A percentile compares a stretch with the other conserved stretches of the same genome.
These are phyloP conservation scores for Pseudocercospora vitis DNA, from an alignment of 2,329 filamentous ascomycete genomes.

Conservation along the genomic window DNA sequence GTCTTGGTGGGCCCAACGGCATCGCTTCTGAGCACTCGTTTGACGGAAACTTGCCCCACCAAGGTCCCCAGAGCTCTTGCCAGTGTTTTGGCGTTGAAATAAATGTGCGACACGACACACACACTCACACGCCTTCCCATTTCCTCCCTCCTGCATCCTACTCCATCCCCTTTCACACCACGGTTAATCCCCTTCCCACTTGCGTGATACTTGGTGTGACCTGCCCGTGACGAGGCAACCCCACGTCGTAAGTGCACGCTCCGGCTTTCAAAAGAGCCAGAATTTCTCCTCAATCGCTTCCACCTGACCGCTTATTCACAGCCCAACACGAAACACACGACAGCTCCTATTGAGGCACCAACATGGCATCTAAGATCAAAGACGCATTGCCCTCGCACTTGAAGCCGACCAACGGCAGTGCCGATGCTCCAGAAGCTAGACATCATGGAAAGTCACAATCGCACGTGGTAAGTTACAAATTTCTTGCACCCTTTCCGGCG, in stretches of 20 bases:
- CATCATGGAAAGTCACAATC: constrained; percentile 84
- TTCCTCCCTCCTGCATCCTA: neutral
- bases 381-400: constrained; percentile 81
- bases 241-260: constrained; percentile 10
- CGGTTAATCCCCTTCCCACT: constrained; percentile 9
- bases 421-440: constrained; percentile 48
- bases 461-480: constrained; percentile 68
- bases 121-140: neutral
- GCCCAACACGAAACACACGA: constrained; percentile 8
- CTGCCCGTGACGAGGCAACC: neutral
- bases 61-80: no score
- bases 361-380: constrained; percentile 58
- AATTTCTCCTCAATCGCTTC: constrained; percentile 13
- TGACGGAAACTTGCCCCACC: constrained; percentile 1
- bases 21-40: no score
- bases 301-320: constrained; percentile 16
- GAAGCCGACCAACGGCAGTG: constrained; percentile 57
- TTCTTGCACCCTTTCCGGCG: neutral
- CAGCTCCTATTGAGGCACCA: constrained; percentile 20
- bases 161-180: neutral
- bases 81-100: no score
- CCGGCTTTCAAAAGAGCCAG: constrained; percentile 10
- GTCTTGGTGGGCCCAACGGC: neutral
- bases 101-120: no score
- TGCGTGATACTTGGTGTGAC: constrained; percentile 7